A percentile compares a stretch with the other conserved stretches of the same genome.
Evolutionary conservation across 1,139 yeast species (phyloP).

Genomic region (Saccharomycopsis crataegensis): DNA sequence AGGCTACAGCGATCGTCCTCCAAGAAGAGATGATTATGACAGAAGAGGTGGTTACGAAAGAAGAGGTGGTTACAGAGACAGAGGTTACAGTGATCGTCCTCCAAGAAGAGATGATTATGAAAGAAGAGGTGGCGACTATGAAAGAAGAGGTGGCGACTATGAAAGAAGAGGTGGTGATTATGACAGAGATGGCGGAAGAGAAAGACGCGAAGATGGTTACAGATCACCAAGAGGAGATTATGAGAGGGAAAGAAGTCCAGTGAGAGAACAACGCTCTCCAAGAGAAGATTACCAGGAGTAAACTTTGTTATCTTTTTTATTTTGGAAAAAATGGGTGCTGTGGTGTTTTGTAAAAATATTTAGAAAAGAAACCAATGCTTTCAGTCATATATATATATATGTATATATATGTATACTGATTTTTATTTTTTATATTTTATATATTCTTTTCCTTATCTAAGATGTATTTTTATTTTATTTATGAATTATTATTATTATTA

Average conservation of each 20-base stretch:
- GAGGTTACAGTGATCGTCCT: constrained; percentile 21
- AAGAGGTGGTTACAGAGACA: constrained; percentile 24
- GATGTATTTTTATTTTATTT: background rate
- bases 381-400: no score
- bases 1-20: constrained; percentile 20
- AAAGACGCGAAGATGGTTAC: background rate
- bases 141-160: constrained; percentile 14
- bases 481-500: background rate
- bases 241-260: background rate
- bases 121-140: constrained; percentile 6
- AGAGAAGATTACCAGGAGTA: no score
- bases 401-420: no score
- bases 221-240: background rate
- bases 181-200: background rate
- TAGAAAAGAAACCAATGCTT: no score
- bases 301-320: no score
- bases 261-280: background rate
- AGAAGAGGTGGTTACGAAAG: constrained; percentile 6
- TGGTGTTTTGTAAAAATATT: no score
- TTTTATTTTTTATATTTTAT: no score
- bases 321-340: no score
- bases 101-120: constrained; percentile 10
- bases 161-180: constrained; percentile 4
- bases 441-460: no score
- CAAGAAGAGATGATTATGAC: constrained; percentile 10